A percentile compares a stretch with the other conserved stretches of the same genome.
Evolutionary conservation across 1,139 yeast species (phyloP).

Genomic region (Diutina ranongensis): DNA sequence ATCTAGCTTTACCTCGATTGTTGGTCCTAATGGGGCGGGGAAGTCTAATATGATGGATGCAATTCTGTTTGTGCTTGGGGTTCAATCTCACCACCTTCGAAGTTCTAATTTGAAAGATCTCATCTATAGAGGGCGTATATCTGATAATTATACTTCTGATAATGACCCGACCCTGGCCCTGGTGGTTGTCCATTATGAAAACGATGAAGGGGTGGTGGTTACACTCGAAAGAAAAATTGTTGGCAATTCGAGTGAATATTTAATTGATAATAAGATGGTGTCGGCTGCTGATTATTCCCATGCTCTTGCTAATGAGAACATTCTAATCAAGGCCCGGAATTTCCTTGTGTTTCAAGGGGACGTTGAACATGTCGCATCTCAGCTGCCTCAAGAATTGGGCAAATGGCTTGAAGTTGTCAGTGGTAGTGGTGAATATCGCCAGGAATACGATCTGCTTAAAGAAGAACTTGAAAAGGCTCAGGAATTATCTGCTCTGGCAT

Average conservation of each 20-base stretch:
- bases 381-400: conserved; percentile 68
- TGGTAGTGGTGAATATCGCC: conserved; percentile 60
- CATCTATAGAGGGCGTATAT: conserved; percentile 61
- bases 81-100: conserved; percentile 65
- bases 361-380: conserved; percentile 88
- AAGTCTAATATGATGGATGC: conserved; percentile 98
- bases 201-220: conserved; percentile 41
- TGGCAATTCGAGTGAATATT: conserved; percentile 57
- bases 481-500: conserved; percentile 51
- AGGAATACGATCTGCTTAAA: conserved; percentile 57
- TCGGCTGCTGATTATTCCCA: conserved; percentile 55
- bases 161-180: conserved; percentile 32
- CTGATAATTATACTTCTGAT: conserved; percentile 6
- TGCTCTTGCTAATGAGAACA: conserved; percentile 67
- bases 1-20: conserved; percentile 76
- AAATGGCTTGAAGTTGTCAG: conserved; percentile 70
- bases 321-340: conserved; percentile 80
- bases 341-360: conserved; percentile 96
- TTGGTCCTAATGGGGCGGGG: conserved; percentile 98
- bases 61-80: conserved; percentile 87
- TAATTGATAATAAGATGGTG: conserved; percentile 51
- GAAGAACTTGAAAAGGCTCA: conserved; percentile 60
- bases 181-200: conserved; percentile 72
- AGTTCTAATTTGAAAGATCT: conserved; percentile 65
- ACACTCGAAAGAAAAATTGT: conserved; percentile 46